Base-by-base conservation (phyloP, 495 filamentous ascomycete genomes). In the Poronia punctata region DNA sequence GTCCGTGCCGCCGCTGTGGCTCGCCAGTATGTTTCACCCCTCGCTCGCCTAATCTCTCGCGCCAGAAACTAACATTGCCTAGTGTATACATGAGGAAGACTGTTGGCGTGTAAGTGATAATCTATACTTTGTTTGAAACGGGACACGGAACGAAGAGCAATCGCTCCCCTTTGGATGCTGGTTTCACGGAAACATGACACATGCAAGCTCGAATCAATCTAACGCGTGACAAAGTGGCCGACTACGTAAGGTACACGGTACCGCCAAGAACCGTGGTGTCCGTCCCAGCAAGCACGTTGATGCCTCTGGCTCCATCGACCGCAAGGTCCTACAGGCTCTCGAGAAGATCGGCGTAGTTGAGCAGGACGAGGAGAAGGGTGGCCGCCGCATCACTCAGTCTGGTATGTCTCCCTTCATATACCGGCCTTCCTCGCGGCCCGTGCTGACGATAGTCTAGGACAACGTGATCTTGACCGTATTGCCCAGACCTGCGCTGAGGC, bases 271-370 rank as follows among this genome's bases (percentile, higher is more conserved):
- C 80, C 88, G 92, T 60, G 92, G 92, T 52, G 77, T 78, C 52
- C 79, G 86, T 54, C 92, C 92, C 56, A 82, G 78, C 37, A 84
- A 96, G 70, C 92, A 98, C 78, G 88, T 95, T 62, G 84, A 96
- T 65, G 92, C 89, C 65, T 84, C 78, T 59, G 92, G 92, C 59
- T 80, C 78, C 62, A 90, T 98, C 50, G 92, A 98, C 73, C 85
- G 92, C 62, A 95, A 95, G 75, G 79, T 90, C 52, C 73, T 95
- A 65, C 90, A 96, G 80, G 76, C 88, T 38, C 80, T 98, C 33
- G 90, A 96, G 86, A 95, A 95, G 82, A 96, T 98, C 64, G 88
- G 89, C 66, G 86, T 98, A 54, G 71, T 98, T 38, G 92, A 98
- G 83, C 66, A 78, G 60, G 87, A 96, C 62, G 89, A 93, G 78